These are phyloP conservation scores for Asterochloris sp. DNA, from an alignment of 139 green algal species.

Conservation along the genomic window DNA sequence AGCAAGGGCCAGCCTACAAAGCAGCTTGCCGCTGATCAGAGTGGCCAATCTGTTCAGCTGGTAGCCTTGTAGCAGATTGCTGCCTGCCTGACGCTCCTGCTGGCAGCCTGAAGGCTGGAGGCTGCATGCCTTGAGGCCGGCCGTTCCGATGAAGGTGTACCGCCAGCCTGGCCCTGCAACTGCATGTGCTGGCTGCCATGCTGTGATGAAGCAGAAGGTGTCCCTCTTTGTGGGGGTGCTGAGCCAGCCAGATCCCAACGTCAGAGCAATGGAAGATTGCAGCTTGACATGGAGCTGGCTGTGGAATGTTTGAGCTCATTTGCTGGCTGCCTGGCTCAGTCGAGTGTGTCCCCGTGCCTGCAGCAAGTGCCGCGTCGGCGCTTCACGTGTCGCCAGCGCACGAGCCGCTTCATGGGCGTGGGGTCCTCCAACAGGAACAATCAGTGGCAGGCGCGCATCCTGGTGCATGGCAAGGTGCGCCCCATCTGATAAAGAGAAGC, in stretches of 20 bases:
- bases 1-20: too few species aligned
- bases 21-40: too few species aligned
- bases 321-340: not conserved
- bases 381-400: constrained; percentile 57
- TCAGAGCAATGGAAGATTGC: not conserved
- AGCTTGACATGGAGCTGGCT: not conserved
- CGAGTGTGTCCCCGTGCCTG: not conserved
- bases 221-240: too few species aligned
- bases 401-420: constrained; percentile 64
- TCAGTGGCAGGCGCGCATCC: constrained; percentile 76
- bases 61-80: too few species aligned
- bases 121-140: too few species aligned
- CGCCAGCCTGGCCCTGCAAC: too few species aligned
- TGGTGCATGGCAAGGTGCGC: constrained; percentile 66
- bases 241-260: not conserved
- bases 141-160: too few species aligned
- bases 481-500: not conserved
- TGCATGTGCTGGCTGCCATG: too few species aligned
- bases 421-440: constrained; percentile 70
- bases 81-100: too few species aligned
- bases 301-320: not conserved
- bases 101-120: too few species aligned
- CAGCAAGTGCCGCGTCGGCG: constrained; percentile 43
- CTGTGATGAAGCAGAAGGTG: too few species aligned
- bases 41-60: too few species aligned